Conservation (phyloP, 768 basidiomycete genomes). For the Boletellus ananas region DNA sequence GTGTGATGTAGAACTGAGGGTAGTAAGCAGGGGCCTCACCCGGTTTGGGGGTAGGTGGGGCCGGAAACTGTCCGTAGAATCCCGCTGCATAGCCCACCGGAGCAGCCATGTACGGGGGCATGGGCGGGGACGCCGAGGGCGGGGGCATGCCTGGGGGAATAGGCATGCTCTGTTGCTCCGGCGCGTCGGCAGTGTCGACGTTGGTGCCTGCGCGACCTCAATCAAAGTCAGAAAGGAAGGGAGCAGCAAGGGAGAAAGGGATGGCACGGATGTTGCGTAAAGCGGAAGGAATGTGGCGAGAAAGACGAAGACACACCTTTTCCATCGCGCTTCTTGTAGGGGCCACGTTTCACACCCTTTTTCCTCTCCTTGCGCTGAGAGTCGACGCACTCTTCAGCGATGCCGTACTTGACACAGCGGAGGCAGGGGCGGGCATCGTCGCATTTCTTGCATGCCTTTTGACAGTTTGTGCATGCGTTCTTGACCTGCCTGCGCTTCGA, state of each 20-base stretch:
- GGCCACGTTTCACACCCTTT: slow-evolving; percentile 81
- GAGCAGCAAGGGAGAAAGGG: background rate
- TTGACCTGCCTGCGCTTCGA: slow-evolving; percentile 86
- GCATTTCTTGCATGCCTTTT: slow-evolving; percentile 90
- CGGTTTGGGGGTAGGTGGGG: slow-evolving; percentile 46
- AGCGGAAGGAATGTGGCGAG: slow-evolving; percentile 19
- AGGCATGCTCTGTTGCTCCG: slow-evolving; percentile 40
- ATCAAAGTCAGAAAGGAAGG: slow-evolving; percentile 41
- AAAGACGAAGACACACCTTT: slow-evolving; percentile 57
- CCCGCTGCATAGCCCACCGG: slow-evolving; percentile 51
- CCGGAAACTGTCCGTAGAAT: slow-evolving; percentile 55
- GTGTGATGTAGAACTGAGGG: slow-evolving; percentile 46
- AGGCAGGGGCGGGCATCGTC: slow-evolving; percentile 91
- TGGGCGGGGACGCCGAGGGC: slow-evolving; percentile 44
- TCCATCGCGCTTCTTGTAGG: slow-evolving; percentile 95
- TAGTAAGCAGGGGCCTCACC: slow-evolving; percentile 50
- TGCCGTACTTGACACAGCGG: slow-evolving; percentile 88
- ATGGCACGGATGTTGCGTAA: slow-evolving; percentile 11
- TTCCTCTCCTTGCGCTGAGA: slow-evolving; percentile 91
- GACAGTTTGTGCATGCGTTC: slow-evolving; percentile 88
- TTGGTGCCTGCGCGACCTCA: slow-evolving; percentile 58
- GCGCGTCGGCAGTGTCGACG: slow-evolving; percentile 43
- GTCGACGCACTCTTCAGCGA: slow-evolving; percentile 82
- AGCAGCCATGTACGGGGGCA: slow-evolving; percentile 48
- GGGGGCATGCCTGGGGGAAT: slow-evolving; percentile 42